Conservation (phyloP, 768 basidiomycete genomes). For the Suillus discolor region DNA sequence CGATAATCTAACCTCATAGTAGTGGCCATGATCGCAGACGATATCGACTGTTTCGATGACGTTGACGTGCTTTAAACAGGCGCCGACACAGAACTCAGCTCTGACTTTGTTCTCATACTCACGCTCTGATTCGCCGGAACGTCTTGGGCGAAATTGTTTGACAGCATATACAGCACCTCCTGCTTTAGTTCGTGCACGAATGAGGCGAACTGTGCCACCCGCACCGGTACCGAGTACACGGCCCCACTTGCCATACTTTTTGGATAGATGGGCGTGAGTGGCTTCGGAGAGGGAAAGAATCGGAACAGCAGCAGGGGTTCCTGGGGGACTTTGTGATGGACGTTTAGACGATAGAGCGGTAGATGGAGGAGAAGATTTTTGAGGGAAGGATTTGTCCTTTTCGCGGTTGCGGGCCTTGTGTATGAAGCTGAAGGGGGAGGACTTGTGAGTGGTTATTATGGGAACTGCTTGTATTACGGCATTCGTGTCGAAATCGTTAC, state of each 20-base stretch:
- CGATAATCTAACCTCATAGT: conserved; percentile 78
- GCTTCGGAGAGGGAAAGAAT: conserved; percentile 74
- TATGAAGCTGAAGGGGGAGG: conserved; percentile 36
- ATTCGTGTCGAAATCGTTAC: conserved; percentile 38
- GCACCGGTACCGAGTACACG: conserved; percentile 93
- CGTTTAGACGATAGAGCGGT: conserved; percentile 24
- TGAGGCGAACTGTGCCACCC: conserved; percentile 97
- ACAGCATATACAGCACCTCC: conserved; percentile 91
- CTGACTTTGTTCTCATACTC: conserved; percentile 99
- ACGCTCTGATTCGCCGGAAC: conserved; percentile 86
- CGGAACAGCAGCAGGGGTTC: conserved; percentile 30
- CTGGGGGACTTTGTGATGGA: conserved; percentile 29
- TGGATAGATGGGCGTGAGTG: conserved; percentile 89
- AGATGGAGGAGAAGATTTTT: conserved; percentile 31
- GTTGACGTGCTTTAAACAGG: conserved; percentile 90
- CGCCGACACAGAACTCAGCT: conserved; percentile 97
- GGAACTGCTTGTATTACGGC: conserved; percentile 34
- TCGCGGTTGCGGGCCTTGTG: conserved; percentile 36
- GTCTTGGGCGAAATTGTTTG: conserved; percentile 94
- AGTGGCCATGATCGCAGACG: conserved; percentile 96
- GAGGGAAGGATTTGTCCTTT: conserved; percentile 18
- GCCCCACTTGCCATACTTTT: conserved; percentile 99
- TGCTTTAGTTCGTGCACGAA: conserved; percentile 81
- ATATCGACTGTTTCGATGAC: conserved; percentile 99
- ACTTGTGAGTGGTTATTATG: conserved; percentile 24